Conservation (phyloP, 768 basidiomycete genomes). For the Russula virescens region DNA sequence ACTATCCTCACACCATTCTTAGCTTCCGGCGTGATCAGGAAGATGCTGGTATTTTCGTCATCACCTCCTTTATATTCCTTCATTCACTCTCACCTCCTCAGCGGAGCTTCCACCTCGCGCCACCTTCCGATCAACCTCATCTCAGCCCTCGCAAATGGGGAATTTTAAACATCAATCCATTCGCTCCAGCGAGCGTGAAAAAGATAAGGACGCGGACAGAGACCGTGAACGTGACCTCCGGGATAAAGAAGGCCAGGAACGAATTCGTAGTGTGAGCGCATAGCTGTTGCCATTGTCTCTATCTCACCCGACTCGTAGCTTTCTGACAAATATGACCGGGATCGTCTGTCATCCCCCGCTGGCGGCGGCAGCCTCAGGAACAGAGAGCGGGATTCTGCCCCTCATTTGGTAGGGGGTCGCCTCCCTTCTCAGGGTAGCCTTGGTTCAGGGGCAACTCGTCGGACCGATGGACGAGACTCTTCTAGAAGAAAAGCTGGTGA, state of each 20-base stretch:
- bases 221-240: slow-evolving; percentile 51
- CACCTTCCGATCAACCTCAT: slow-evolving; percentile 62
- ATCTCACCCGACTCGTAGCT: slow-evolving; percentile 42
- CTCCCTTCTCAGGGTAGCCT: slow-evolving; percentile 31
- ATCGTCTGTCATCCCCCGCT: slow-evolving; percentile 55
- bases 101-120: slow-evolving; percentile 53
- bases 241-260: slow-evolving; percentile 74
- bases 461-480: slow-evolving; percentile 53
- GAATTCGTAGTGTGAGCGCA: slow-evolving; percentile 62
- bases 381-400: slow-evolving; percentile 63
- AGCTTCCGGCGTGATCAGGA: slow-evolving; percentile 77
- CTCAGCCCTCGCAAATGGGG: slow-evolving; percentile 89
- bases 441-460: slow-evolving; percentile 40
- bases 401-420: slow-evolving; percentile 48
- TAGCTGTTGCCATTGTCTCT: slow-evolving; percentile 8
- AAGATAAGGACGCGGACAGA: slow-evolving; percentile 37
- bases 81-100: slow-evolving; percentile 11
- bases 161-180: slow-evolving; percentile 87
- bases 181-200: slow-evolving; percentile 54
- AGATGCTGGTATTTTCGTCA: slow-evolving; percentile 50
- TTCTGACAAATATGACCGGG: slow-evolving; percentile 84
- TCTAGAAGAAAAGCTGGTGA: slow-evolving; percentile 68
- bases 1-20: slow-evolving; percentile 22
- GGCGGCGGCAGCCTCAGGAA: slow-evolving; percentile 41
- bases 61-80: slow-evolving; percentile 1